phyloP scores from a whole-genome alignment of 1,139 yeast species.

The Geotrichum restrictum region DNA sequence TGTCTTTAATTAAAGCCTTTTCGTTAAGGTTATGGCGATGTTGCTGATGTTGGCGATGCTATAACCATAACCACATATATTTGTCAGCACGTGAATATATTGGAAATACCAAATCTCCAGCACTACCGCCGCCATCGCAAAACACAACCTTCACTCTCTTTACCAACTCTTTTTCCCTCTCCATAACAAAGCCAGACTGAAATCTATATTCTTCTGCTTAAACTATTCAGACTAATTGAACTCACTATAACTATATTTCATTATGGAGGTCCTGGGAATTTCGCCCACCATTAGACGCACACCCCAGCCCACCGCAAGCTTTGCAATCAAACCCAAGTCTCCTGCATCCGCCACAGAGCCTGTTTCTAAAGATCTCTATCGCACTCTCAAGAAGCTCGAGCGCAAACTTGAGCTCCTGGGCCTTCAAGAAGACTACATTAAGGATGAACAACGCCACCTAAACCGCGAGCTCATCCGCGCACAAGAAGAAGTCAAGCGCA shows the following conservation, averaged over 20 bases:
- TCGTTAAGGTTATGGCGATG: too few species aligned
- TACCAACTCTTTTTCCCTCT: not conserved
- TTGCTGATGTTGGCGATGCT: too few species aligned
- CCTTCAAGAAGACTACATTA: slow-evolving; percentile 92
- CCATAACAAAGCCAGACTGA: not conserved
- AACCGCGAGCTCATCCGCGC: slow-evolving; percentile 93
- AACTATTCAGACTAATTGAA: not conserved
- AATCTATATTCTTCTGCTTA: not conserved
- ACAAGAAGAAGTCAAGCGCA: slow-evolving; percentile 96
- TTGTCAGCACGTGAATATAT: too few species aligned
- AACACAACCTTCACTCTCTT: too few species aligned
- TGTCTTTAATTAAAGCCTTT: too few species aligned
- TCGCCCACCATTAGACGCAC: slow-evolving; percentile 36
- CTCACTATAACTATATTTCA: not conserved
- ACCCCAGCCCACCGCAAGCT: slow-evolving; percentile 18
- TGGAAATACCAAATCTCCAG: too few species aligned
- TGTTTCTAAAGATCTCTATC: slow-evolving; percentile 57
- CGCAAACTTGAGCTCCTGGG: slow-evolving; percentile 79
- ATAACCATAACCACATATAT: not conserved
- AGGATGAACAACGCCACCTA: slow-evolving; percentile 95
- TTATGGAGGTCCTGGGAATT: slow-evolving; percentile 62
- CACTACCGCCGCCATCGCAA: too few species aligned
- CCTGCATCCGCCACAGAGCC: not conserved
- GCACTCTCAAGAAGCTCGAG: slow-evolving; percentile 79
- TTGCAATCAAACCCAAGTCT: slow-evolving; percentile 9